Conservation (phyloP, 139 green algal species). For the Raphidocelis subcapitata region DNA sequence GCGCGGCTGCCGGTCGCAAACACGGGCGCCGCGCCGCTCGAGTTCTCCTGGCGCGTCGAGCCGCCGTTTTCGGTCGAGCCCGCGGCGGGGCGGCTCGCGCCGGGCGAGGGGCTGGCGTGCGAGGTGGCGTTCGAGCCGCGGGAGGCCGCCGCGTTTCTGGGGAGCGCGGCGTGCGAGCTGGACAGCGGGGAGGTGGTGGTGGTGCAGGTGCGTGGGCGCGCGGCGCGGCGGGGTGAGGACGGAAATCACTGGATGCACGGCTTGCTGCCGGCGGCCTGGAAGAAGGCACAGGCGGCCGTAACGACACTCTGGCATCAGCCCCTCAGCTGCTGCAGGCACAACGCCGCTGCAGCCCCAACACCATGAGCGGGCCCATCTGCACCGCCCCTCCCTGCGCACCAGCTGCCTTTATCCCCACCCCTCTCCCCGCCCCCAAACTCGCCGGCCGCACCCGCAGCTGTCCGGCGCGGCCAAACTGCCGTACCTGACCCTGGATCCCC, state of each 20-base stretch:
- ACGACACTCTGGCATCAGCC: no score
- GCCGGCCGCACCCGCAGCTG: conserved; percentile 28
- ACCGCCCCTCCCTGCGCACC: no score
- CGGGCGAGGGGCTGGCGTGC: conserved; percentile 36
- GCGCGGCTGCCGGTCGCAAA: conserved; percentile 45
- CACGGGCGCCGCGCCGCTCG: conserved; percentile 51
- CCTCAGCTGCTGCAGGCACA: no score
- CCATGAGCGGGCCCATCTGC: no score
- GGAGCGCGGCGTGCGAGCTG: conserved; percentile 41
- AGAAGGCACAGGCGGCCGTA: no score
- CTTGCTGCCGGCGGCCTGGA: no score
- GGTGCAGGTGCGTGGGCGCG: conserved; percentile 11
- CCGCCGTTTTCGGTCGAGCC: conserved; percentile 59
- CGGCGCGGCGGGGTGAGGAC: no score
- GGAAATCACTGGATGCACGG: not conserved
- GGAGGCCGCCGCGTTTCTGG: conserved; percentile 59
- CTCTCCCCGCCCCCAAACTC: not conserved
- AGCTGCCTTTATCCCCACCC: not conserved
- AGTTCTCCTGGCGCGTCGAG: conserved; percentile 53
- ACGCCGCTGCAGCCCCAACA: no score
- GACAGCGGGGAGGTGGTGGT: conserved; percentile 40
- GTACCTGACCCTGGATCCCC: conserved; percentile 52
- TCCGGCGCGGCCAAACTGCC: conserved; percentile 70
- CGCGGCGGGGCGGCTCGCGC: conserved; percentile 25
- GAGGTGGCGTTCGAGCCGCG: conserved; percentile 50